Percentiles rank a stretch among this genome's conserved stretches.
Conservation (phyloP, 257 asterid species). For the Solanum megistacrolobum region DNA sequence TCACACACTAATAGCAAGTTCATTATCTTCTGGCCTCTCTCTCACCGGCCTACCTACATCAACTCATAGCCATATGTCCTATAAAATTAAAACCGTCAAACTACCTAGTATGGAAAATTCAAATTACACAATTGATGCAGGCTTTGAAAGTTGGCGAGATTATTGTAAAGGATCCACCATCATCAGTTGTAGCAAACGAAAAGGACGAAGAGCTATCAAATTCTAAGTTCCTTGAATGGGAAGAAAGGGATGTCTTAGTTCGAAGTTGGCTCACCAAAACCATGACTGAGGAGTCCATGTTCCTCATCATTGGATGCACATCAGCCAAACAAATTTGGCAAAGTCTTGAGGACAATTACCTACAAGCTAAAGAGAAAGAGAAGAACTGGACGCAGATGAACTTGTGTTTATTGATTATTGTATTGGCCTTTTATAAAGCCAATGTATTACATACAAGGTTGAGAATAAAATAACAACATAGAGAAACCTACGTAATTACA, state of each 20-base stretch:
- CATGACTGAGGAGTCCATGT: neutral
- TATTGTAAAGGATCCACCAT: neutral
- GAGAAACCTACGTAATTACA: no score
- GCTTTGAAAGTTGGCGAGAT: neutral
- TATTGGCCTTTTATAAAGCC: no score
- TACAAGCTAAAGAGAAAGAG: neutral
- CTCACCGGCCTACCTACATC: neutral
- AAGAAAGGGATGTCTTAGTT: neutral
- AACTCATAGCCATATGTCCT: no score
- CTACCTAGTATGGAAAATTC: neutral
- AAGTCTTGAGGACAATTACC: no score
- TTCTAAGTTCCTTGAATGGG: neutral
- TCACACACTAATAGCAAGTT: neutral
- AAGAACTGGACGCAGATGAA: no score
- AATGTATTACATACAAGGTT: no score
- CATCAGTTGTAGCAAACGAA: neutral
- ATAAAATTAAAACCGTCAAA: no score
- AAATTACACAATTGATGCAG: neutral
- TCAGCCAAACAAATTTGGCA: no score
- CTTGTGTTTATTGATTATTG: no score
- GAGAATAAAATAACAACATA: no score
- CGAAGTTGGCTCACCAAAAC: neutral
- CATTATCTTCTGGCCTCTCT: neutral
- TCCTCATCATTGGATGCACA: no score
- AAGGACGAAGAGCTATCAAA: neutral